These are phyloP conservation scores for Rhizopogon vesiculosus DNA, from an alignment of 768 basidiomycete genomes.

Conservation along the genomic window DNA sequence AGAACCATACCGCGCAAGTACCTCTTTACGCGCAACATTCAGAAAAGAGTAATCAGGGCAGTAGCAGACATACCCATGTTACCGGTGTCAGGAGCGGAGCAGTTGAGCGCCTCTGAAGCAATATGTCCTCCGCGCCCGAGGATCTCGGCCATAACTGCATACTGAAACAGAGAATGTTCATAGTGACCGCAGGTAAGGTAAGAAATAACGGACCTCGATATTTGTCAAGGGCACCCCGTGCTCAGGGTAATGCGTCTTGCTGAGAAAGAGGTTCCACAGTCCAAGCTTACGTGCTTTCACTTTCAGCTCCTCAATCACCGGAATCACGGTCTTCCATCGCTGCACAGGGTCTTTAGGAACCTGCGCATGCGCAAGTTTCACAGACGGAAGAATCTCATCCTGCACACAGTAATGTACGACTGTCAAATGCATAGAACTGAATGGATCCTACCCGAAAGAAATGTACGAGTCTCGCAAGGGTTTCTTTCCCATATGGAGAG, in stretches of 20 bases:
- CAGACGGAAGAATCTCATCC: constrained; percentile 87
- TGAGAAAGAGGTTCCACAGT: constrained; percentile 96
- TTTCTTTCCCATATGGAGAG: constrained; percentile 85
- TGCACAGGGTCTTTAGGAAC: constrained; percentile 66
- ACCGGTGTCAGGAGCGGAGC: constrained; percentile 95
- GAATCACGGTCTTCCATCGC: constrained; percentile 84
- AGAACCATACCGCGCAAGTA: constrained; percentile 91
- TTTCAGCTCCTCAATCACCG: constrained; percentile 82
- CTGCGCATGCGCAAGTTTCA: constrained; percentile 73
- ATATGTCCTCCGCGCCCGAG: constrained; percentile 80
- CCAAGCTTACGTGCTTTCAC: constrained; percentile 82
- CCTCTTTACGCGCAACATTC: constrained; percentile 54
- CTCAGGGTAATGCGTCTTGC: constrained; percentile 89
- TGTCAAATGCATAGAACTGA: not conserved
- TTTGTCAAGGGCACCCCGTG: constrained; percentile 89
- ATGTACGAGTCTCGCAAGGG: constrained; percentile 71
- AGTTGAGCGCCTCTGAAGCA: constrained; percentile 86
- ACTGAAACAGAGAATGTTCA: constrained; percentile 40
- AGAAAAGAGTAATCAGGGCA: not conserved
- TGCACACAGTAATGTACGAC: constrained; percentile 23
- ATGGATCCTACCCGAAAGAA: constrained; percentile 69
- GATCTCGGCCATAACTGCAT: constrained; percentile 96
- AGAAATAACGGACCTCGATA: constrained; percentile 62
- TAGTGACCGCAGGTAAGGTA: not conserved
- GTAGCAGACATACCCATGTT: constrained; percentile 75